phyloP scores from a whole-genome alignment of 352 stramenopile species.

The Globisporangium rhizosaccharum region DNA sequence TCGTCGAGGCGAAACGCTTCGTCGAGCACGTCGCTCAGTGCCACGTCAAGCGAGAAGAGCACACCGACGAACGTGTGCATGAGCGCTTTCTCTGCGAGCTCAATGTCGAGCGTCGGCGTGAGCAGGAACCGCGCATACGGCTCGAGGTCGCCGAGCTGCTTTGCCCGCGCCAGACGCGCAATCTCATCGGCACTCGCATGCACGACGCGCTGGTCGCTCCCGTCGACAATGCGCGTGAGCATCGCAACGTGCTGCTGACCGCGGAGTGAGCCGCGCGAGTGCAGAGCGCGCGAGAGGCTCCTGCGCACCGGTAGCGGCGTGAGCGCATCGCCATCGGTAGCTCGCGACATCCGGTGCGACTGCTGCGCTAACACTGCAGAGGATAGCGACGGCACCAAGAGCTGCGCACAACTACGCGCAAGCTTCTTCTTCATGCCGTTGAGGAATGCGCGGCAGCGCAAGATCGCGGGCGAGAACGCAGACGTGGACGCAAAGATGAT shows the following conservation, averaged over 20 bases:
- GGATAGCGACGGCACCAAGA: constrained; percentile 1
- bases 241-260: constrained; percentile 9
- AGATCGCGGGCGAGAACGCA: constrained; percentile 30
- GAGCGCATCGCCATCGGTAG: background rate
- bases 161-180: constrained; percentile 3
- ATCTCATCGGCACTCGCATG: constrained; percentile 4
- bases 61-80: constrained; percentile 57
- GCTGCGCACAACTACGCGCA: constrained; percentile 16
- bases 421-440: constrained; percentile 52
- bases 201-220: background rate
- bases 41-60: constrained; percentile 46
- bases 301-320: background rate
- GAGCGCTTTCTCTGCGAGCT: constrained; percentile 32
- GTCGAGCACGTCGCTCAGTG: constrained; percentile 23
- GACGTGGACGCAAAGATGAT: constrained; percentile 49
- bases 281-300: constrained; percentile 3
- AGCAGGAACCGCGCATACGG: constrained; percentile 45
- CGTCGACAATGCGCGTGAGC: constrained; percentile 3
- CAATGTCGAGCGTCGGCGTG: constrained; percentile 40
- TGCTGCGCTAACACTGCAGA: no score
- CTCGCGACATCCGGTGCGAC: background rate
- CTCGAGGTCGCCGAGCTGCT: constrained; percentile 35
- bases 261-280: constrained; percentile 1
- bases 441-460: constrained; percentile 44
- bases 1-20: constrained; percentile 36